phyloP scores from a whole-genome alignment of 2,329 filamentous ascomycete species.

The Arachnopeziza araneosa region DNA sequence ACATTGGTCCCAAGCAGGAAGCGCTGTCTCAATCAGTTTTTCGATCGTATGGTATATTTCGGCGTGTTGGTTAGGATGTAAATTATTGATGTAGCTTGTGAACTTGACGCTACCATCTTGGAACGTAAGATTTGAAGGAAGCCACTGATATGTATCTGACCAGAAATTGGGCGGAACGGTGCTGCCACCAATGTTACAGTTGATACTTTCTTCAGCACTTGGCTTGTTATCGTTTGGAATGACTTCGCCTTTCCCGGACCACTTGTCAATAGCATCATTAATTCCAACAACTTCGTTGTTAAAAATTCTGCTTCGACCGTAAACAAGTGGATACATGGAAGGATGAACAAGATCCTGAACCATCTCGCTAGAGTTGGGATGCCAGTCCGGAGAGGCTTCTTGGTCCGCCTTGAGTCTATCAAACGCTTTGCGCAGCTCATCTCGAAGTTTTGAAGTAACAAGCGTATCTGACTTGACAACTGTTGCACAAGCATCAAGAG shows the following conservation, averaged over 20 bases:
- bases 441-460: no score
- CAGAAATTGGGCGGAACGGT: neutral
- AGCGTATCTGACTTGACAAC: no score
- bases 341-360: neutral
- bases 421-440: neutral
- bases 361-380: neutral
- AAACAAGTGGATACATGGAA: neutral
- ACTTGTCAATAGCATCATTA: neutral
- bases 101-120: neutral
- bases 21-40: no score
- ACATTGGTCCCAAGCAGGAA: no score
- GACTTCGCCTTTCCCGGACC: neutral
- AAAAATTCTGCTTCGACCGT: neutral
- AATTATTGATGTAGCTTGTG: neutral
- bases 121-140: neutral
- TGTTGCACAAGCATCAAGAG: no score
- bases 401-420: neutral
- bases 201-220: neutral
- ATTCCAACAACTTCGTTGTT: neutral
- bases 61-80: neutral
- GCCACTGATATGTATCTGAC: neutral
- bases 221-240: neutral
- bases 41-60: no score
- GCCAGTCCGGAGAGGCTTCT: neutral
- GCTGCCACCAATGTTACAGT: neutral